Conservation (phyloP, 2,329 filamentous ascomycete genomes). For the Tolypocladium amazonense region DNA sequence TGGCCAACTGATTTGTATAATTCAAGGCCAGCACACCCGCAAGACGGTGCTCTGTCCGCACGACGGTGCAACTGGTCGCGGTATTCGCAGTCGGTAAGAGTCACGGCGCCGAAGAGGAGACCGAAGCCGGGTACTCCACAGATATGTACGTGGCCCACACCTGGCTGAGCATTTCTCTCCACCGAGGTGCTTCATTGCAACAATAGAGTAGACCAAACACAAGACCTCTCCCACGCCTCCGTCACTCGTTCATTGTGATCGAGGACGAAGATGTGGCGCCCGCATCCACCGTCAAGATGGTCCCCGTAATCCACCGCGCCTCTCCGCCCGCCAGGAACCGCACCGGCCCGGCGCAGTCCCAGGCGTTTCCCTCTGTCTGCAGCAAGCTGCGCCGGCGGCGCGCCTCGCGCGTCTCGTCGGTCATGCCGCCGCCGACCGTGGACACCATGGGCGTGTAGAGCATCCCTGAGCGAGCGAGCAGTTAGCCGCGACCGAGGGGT, state of each 20-base stretch:
- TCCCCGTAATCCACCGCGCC: constrained; percentile 32
- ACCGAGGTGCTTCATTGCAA: no score
- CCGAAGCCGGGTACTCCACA: no score
- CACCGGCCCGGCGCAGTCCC: constrained; percentile 30
- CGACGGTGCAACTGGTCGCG: no score
- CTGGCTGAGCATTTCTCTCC: no score
- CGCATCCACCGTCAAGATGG: constrained; percentile 29
- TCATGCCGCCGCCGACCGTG: constrained; percentile 22
- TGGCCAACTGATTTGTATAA: neutral
- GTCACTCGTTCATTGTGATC: constrained; percentile 1
- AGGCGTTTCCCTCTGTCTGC: constrained; percentile 30
- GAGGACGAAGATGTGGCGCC: constrained; percentile 19
- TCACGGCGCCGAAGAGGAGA: no score
- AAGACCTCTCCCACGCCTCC: neutral
- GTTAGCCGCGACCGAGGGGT: neutral
- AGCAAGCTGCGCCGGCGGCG: constrained; percentile 27
- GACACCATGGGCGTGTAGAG: constrained; percentile 38
- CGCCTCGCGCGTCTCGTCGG: constrained; percentile 22
- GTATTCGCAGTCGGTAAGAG: no score
- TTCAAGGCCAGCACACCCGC: neutral
- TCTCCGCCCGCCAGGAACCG: constrained; percentile 28
- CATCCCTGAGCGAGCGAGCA: constrained; percentile 16
- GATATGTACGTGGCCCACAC: no score
- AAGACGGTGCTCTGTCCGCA: neutral
- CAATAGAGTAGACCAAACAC: no score